These are phyloP conservation scores for Lecanicillium sp. DNA, from an alignment of 2,329 filamentous ascomycete genomes.

Conservation along the genomic window DNA sequence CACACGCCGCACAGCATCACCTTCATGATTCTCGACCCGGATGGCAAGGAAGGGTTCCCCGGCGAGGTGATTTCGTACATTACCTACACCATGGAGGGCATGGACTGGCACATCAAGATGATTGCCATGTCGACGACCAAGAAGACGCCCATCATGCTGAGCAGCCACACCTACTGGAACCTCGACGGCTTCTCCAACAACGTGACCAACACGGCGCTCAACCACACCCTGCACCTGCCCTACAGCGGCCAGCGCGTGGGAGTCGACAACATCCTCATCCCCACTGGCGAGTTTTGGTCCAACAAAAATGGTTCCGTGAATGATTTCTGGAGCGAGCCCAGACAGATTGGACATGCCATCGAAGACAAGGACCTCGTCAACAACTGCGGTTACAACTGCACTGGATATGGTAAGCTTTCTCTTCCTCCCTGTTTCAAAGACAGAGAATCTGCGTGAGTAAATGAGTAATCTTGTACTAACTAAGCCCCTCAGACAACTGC, in stretches of 20 bases:
- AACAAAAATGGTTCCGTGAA: conserved; percentile 64
- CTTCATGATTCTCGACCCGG: conserved; percentile 66
- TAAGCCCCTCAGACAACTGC: conserved; percentile 51
- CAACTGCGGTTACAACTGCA: conserved; percentile 78
- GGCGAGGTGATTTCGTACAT: conserved; percentile 69
- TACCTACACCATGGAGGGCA: conserved; percentile 63
- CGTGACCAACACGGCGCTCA: conserved; percentile 56
- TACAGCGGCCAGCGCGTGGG: conserved; percentile 65
- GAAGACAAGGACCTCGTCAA: conserved; percentile 54
- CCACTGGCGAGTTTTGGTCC: conserved; percentile 67
- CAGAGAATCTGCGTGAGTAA: not conserved
- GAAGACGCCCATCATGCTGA: conserved; percentile 79
- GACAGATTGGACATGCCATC: conserved; percentile 69
- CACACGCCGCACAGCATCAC: conserved; percentile 64
- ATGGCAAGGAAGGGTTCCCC: conserved; percentile 71
- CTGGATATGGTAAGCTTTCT: conserved; percentile 64
- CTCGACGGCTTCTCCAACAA: conserved; percentile 73
- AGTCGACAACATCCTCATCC: conserved; percentile 66
- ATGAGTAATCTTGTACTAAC: not conserved
- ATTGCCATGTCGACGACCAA: conserved; percentile 63
- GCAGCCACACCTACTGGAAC: conserved; percentile 73
- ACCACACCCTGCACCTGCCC: conserved; percentile 68
- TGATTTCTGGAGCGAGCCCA: conserved; percentile 76
- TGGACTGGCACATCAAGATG: conserved; percentile 69
- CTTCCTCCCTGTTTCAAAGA: too few relatives aligned